Evolutionary conservation across 768 basidiomycete species (phyloP).

Genomic region (Hypholoma sublateritium): DNA sequence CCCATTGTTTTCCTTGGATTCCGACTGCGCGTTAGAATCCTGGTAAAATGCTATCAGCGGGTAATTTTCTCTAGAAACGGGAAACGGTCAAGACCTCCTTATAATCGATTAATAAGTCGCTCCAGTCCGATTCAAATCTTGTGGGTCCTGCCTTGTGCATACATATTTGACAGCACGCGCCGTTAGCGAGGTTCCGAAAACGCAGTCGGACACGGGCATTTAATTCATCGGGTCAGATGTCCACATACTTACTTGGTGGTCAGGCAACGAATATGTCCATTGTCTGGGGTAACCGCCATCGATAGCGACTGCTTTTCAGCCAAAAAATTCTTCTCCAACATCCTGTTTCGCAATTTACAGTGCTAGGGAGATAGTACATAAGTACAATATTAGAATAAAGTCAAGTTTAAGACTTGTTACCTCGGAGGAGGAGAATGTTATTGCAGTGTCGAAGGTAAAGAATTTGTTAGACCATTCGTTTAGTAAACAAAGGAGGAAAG

Average conservation of each 20-base stretch:
- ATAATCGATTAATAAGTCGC: conserved; percentile 75
- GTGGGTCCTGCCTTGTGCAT: conserved; percentile 40
- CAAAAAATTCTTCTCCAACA: too few species aligned
- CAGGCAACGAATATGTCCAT: conserved; percentile 68
- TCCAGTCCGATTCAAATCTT: conserved; percentile 78
- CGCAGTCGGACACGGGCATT: conserved; percentile 70
- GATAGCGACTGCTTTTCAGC: too few species aligned
- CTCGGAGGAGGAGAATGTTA: conserved; percentile 71
- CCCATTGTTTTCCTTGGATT: too few species aligned
- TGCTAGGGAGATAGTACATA: background rate
- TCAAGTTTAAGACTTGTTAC: conserved; percentile 27
- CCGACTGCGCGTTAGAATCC: too few species aligned
- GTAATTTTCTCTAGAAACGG: too few species aligned
- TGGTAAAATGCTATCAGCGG: too few species aligned
- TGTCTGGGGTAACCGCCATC: background rate
- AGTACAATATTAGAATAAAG: background rate
- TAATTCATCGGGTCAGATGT: conserved; percentile 44
- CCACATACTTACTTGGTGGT: conserved; percentile 62
- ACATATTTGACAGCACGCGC: conserved; percentile 65
- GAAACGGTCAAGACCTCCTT: conserved; percentile 51
- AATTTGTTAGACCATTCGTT: background rate
- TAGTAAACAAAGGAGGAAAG: conserved; percentile 48
- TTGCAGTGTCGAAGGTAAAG: conserved; percentile 21
- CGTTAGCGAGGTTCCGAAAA: conserved; percentile 77
- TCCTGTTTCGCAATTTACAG: background rate